Evolutionary conservation across 768 basidiomycete species (phyloP).

Genomic region (Holtermannia corniformis): DNA sequence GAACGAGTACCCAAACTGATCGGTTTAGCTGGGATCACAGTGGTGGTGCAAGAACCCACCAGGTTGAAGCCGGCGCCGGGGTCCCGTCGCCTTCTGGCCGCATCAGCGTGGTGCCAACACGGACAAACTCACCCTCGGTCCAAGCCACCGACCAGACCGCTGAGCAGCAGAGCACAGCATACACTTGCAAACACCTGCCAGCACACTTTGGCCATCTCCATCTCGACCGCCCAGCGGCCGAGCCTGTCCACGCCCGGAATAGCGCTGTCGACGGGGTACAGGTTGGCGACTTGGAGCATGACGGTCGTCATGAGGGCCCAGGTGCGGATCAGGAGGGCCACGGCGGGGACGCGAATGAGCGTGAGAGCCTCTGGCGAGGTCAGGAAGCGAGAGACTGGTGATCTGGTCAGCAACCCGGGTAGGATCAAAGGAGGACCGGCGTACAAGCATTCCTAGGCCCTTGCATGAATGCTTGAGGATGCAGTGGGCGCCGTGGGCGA

Average conservation of each 20-base stretch:
- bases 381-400: slow-evolving; percentile 9
- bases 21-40: neutral
- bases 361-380: slow-evolving; percentile 14
- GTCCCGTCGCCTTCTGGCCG: slow-evolving; percentile 17
- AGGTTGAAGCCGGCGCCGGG: slow-evolving; percentile 35
- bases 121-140: slow-evolving; percentile 23
- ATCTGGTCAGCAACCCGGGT: slow-evolving; percentile 1
- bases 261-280: slow-evolving; percentile 18
- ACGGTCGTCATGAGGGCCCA: slow-evolving; percentile 29
- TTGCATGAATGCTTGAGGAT: slow-evolving; percentile 17
- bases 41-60: slow-evolving; percentile 8
- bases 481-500: slow-evolving; percentile 22
- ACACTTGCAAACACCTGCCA: slow-evolving; percentile 38
- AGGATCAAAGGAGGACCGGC: neutral
- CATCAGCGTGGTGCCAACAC: neutral
- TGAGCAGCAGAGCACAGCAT: slow-evolving; percentile 24
- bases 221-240: slow-evolving; percentile 26
- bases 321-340: slow-evolving; percentile 21
- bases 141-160: slow-evolving; percentile 27
- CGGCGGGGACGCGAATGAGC: slow-evolving; percentile 27
- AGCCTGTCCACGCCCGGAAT: slow-evolving; percentile 8
- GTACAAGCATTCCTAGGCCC: neutral
- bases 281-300: slow-evolving; percentile 29
- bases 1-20: slow-evolving; percentile 34
- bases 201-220: slow-evolving; percentile 32